Evolutionary conservation across 2,329 filamentous ascomycete species (phyloP), one percentile per base, ranked within the genome.

Genomic region (Lasiodiplodia sp.): DNA sequence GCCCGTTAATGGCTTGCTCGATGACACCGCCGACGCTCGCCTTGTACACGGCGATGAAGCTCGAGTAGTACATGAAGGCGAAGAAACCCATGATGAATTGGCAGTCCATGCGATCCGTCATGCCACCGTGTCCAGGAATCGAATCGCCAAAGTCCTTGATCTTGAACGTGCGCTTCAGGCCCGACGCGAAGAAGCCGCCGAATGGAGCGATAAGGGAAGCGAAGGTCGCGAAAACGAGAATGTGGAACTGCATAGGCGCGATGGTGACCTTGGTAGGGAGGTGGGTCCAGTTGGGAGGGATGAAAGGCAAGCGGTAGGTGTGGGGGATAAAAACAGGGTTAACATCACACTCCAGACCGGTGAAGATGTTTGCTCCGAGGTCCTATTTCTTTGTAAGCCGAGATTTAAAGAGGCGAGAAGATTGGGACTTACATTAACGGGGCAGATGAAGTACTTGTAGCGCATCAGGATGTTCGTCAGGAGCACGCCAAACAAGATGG

Each of bases 1-100:
- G 83, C n/a, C 94, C 94, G 6, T 90, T 96, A 73, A 99, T 97
- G 63, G 93, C 95, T 14, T 90, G 88, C 83, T 99, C 95, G 73
- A 99, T 92, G 44, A 99, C 92, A 67, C 89, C 89, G 23, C 95
- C 96, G 23, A 97, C 90, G 68, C 87, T 93, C 49, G 92, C 90
- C 80, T 95, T 93, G 85, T 97, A 90, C 7, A 93, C 86, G 4
- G 94, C 94, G 76, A 99, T 95, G 80, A 99, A 99, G 76, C 92
- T 96, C 80, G 97, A 94, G 83, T 96, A 99, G 83, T 99, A 99
- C 87, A 99, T 94, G 84, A 94, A 98, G 18, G 95, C 89, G 76
- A 99, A 98, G 82, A 97, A 96, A 10, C 96, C 96, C 96, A 99
- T 99, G 84, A 98, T 98, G 83, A 99, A 99, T 79, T 99, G 96